Conservation (phyloP, 495 filamentous ascomycete species). For the Talaromyces stipitatus region DNA sequence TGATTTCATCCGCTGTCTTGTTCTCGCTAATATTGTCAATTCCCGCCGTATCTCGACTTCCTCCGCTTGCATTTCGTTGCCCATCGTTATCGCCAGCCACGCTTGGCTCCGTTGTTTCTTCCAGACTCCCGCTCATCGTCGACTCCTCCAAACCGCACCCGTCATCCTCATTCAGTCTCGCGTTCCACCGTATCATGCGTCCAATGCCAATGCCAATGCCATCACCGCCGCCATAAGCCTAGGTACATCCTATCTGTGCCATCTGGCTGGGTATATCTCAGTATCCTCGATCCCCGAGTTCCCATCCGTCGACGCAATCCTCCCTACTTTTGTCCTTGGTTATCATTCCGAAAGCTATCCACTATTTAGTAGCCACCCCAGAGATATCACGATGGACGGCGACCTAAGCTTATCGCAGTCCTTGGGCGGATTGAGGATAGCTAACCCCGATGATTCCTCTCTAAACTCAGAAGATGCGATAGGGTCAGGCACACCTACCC, state of each 20-base stretch:
- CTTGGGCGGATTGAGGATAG: constrained; percentile 90
- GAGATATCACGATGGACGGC: constrained; percentile 61
- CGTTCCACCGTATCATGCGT: constrained; percentile 20
- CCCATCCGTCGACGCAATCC: neutral
- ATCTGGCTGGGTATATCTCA: neutral
- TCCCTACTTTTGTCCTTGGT: constrained; percentile 1
- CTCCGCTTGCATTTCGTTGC: neutral
- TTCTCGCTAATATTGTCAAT: neutral
- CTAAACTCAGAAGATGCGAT: constrained; percentile 44
- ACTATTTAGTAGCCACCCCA: neutral
- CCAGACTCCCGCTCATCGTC: neutral
- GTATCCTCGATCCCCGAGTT: constrained; percentile 1
- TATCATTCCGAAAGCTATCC: neutral
- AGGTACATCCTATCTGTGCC: constrained; percentile 6
- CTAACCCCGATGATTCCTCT: constrained; percentile 85
- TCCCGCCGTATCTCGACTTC: neutral
- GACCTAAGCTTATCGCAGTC: constrained; percentile 90
- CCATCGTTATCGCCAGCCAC: neutral
- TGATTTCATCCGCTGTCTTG: neutral
- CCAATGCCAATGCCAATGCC: constrained; percentile 21
- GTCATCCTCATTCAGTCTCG: neutral
- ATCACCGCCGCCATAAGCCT: constrained; percentile 29
- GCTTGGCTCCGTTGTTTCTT: neutral
- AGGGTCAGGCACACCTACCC: constrained; percentile 10
- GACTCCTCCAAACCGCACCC: neutral